phyloP scores from a whole-genome alignment of 2,329 filamentous ascomycete species.

The Phyllachora maydis region DNA sequence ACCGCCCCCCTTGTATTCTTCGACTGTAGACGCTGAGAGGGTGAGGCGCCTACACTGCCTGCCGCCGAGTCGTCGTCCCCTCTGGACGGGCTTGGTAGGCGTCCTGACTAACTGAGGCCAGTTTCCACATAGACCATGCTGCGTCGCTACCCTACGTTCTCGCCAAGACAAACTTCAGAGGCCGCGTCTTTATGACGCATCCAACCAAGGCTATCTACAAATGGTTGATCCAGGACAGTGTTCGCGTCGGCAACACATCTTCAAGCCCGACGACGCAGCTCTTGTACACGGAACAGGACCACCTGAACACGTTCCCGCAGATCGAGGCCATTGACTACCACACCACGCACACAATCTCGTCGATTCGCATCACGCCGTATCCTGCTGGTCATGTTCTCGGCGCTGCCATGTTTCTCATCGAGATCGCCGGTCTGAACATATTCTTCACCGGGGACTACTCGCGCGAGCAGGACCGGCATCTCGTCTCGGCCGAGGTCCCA shows the following conservation, averaged over 20 bases:
- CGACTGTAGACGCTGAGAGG: too few species aligned
- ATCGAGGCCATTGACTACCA: conserved; percentile 98
- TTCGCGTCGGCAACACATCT: conserved; percentile 62
- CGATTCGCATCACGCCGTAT: conserved; percentile 90
- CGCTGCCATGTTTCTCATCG: conserved; percentile 94
- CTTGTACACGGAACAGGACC: conserved; percentile 89
- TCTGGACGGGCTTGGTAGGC: conserved; percentile 1
- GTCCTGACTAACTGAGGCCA: conserved; percentile 16
- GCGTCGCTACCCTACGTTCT: conserved; percentile 94
- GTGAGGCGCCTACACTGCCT: too few species aligned
- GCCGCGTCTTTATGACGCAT: conserved; percentile 97
- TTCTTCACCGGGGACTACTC: conserved; percentile 98
- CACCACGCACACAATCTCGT: conserved; percentile 91
- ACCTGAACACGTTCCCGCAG: conserved; percentile 76
- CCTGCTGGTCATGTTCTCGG: conserved; percentile 95
- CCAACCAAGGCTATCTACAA: conserved; percentile 99
- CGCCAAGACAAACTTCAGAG: conserved; percentile 93
- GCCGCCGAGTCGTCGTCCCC: too few species aligned
- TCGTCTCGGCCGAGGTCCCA: conserved; percentile 84
- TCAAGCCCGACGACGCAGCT: conserved; percentile 45
- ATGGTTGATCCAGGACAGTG: conserved; percentile 94
- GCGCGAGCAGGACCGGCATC: conserved; percentile 81
- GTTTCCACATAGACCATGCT: conserved; percentile 98
- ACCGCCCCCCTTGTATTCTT: too few species aligned
- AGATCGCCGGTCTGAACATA: conserved; percentile 91